Evolutionary conservation across 31 red algal species (phyloP), one percentile per base, ranked within the genome.

Genomic region (Pterothamnion heteromorphum): DNA sequence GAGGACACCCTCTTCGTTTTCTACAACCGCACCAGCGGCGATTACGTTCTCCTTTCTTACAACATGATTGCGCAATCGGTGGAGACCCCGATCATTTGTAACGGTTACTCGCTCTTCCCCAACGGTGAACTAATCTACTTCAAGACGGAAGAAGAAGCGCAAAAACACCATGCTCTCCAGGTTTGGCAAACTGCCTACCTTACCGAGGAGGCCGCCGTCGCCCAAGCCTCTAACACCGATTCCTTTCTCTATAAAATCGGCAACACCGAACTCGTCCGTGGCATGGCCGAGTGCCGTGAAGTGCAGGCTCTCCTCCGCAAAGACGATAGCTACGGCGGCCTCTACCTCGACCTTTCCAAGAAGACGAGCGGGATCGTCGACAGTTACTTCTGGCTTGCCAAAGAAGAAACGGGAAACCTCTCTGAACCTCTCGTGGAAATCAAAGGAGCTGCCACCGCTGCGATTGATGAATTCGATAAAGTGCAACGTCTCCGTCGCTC

Each of bases 381-480:
- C n/a, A n/a, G 51, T 64, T 64, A 18, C n/a, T 64, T 64, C 51
- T 64, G 51, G 51, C 9, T 64, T n/a, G n/a, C 9, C 51, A 9
- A n/a, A 18, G 51, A 64, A 64, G 51, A 64, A n/a, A 64, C 51
- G 9, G n/a, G 51, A 64, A n/a, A 9, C 9, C 51, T 64, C 51
- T 9, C 14, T 18, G 51, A 64, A 64, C 51, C 51, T 64, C n/a
- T 64, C 9, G 14, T 18, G 51, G 9, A 18, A 64, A 64, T 64
- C n/a, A 64, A 64, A 18, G 51, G 14, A 64, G 51, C 51, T 18
- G 51, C 51, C n/a, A 9, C 9, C 14, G 9, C 51, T 18, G 51
- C 51, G 51, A 64, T 64, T 64, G 51, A 64, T 64, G 51, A 64
- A 64, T 64, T 64, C n/a, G 51, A 64, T 64, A 64, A 64, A 64